Evolutionary conservation across 225 moss, liverwort and hornwort species (phyloP).

Genomic region (Takakia lepidozioides): DNA sequence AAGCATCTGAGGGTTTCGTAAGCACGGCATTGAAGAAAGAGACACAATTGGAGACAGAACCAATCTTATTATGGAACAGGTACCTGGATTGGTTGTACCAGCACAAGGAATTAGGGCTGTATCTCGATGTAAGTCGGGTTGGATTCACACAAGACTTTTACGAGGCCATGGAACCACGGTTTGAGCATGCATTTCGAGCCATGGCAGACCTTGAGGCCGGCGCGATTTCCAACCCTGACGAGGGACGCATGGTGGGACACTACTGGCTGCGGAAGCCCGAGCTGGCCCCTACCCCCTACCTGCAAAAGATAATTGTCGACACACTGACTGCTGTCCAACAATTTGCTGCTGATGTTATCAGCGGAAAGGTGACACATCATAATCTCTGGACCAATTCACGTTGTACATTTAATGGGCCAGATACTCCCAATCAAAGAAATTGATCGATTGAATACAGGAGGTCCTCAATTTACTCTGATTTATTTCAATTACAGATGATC

Average conservation of each 20-base stretch:
- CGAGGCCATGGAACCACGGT: slow-evolving; percentile 61
- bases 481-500: too few relatives aligned
- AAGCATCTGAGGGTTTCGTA: too few relatives aligned
- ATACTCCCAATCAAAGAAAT: too few relatives aligned
- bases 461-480: too few relatives aligned
- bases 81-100: slow-evolving; percentile 75
- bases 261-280: slow-evolving; percentile 81
- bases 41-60: slow-evolving; percentile 54
- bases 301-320: slow-evolving; percentile 56
- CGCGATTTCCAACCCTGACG: slow-evolving; percentile 81
- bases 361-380: slow-evolving; percentile 76
- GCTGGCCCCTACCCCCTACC: slow-evolving; percentile 50
- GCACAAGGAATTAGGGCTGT: slow-evolving; percentile 64
- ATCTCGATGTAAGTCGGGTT: slow-evolving; percentile 66
- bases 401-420: too few relatives aligned
- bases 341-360: slow-evolving; percentile 59
- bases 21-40: slow-evolving; percentile 19
- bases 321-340: slow-evolving; percentile 35
- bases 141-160: slow-evolving; percentile 62
- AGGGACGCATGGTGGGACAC: slow-evolving; percentile 82
- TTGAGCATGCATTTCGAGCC: slow-evolving; percentile 62
- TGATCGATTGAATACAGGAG: too few relatives aligned
- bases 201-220: slow-evolving; percentile 78
- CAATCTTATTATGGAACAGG: slow-evolving; percentile 63
- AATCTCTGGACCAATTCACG: too few relatives aligned